Conservation (phyloP, 805 yeast genomes). For the Candida railenensis region DNA sequence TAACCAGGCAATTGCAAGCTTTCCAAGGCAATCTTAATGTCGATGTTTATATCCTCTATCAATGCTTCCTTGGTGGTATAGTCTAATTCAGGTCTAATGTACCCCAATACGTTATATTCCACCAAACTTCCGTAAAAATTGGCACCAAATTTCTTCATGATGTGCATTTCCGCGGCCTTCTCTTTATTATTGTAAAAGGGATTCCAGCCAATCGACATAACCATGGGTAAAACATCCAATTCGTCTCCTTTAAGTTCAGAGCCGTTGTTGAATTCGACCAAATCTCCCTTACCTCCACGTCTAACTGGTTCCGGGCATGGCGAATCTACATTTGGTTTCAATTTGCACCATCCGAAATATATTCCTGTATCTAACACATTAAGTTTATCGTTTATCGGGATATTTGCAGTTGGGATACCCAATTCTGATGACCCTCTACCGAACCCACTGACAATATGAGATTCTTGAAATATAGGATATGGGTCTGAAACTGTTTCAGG, state of each 20-base stretch:
- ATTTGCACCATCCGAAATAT: conserved; percentile 77
- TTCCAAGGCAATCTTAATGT: conserved; percentile 64
- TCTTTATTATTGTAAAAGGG: conserved; percentile 81
- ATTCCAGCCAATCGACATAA: conserved; percentile 94
- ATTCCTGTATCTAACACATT: conserved; percentile 68
- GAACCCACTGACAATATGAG: conserved; percentile 73
- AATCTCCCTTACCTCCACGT: conserved; percentile 22
- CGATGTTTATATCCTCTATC: conserved; percentile 78
- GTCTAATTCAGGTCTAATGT: conserved; percentile 85
- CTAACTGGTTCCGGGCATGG: conserved; percentile 9
- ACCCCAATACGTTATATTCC: conserved; percentile 74
- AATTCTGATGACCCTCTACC: conserved; percentile 94
- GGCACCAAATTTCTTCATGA: conserved; percentile 65
- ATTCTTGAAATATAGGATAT: conserved; percentile 40
- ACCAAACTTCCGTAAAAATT: conserved; percentile 83
- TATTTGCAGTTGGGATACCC: conserved; percentile 95
- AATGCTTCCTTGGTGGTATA: conserved; percentile 83
- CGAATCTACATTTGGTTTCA: conserved; percentile 16
- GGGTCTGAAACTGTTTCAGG: conserved; percentile 50
- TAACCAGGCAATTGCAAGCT: conserved; percentile 33
- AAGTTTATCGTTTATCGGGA: conserved; percentile 55
- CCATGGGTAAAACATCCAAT: conserved; percentile 71
- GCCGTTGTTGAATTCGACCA: conserved; percentile 60
- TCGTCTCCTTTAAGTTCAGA: conserved; percentile 40
- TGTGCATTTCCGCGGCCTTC: conserved; percentile 85